Conservation (phyloP, 805 yeast genomes). For the Jamesozyma gamospora region DNA sequence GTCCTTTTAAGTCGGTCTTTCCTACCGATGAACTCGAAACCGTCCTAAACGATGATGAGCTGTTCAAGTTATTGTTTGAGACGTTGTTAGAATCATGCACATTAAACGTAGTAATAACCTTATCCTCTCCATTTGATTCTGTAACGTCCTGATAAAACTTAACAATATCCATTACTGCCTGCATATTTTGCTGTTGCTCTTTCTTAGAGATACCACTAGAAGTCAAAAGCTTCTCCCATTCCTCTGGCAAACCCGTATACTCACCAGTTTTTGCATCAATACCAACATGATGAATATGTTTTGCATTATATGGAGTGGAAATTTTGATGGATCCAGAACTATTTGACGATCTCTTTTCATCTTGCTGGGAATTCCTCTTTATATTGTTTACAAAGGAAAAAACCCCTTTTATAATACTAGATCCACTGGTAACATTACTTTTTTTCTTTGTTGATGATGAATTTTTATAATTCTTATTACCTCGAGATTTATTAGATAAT, state of each 20-base stretch:
- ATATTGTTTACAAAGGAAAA: slow-evolving; percentile 38
- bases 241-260: slow-evolving; percentile 84
- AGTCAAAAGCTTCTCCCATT: slow-evolving; percentile 77
- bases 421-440: slow-evolving; percentile 4
- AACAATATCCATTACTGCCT: slow-evolving; percentile 86
- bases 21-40: slow-evolving; percentile 2
- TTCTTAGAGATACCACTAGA: slow-evolving; percentile 81
- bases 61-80: neutral
- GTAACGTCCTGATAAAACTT: slow-evolving; percentile 67
- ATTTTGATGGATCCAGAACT: slow-evolving; percentile 34
- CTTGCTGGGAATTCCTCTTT: slow-evolving; percentile 29
- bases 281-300: slow-evolving; percentile 90
- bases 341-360: slow-evolving; percentile 15
- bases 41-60: slow-evolving; percentile 1
- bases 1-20: neutral
- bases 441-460: slow-evolving; percentile 1
- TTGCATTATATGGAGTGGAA: slow-evolving; percentile 85
- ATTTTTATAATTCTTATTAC: neutral
- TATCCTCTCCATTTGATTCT: slow-evolving; percentile 33
- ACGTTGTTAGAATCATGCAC: slow-evolving; percentile 4
- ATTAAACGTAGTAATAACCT: slow-evolving; percentile 33
- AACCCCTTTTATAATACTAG: slow-evolving; percentile 45
- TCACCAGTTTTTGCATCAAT: slow-evolving; percentile 76
- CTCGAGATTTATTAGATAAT: neutral
- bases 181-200: slow-evolving; percentile 87